Percentiles rank a stretch among this genome's conserved stretches.
Evolutionary conservation across 2,329 filamentous ascomycete genomes (phyloP).

Genomic region (Epichloe uncinata): DNA sequence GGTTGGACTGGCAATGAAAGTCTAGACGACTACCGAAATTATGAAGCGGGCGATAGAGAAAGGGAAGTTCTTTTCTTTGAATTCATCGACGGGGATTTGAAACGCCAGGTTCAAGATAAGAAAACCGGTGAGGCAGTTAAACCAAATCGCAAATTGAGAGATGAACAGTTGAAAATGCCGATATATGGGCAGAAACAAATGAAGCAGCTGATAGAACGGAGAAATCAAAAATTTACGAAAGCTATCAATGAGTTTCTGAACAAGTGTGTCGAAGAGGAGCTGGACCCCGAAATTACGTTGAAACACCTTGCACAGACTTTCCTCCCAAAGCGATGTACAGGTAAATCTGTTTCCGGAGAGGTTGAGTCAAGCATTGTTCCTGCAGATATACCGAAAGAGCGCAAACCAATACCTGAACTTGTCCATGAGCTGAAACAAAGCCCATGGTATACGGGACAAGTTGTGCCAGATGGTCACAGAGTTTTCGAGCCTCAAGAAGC

Average conservation of each 20-base stretch:
- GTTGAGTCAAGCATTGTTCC: slow-evolving; percentile 39
- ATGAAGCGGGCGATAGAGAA: slow-evolving; percentile 16
- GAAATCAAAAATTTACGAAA: slow-evolving; percentile 69
- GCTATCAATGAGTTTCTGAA: slow-evolving; percentile 69
- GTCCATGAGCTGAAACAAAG: slow-evolving; percentile 68
- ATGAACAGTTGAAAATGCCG: slow-evolving; percentile 81
- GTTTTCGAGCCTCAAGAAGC: slow-evolving; percentile 79
- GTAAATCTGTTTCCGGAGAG: slow-evolving; percentile 16
- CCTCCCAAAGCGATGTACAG: slow-evolving; percentile 46
- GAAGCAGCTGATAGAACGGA: slow-evolving; percentile 75
- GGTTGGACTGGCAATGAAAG: slow-evolving; percentile 37
- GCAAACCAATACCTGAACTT: slow-evolving; percentile 72
- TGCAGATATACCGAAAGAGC: slow-evolving; percentile 61
- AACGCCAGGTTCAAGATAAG: slow-evolving; percentile 58
- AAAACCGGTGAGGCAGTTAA: slow-evolving; percentile 62
- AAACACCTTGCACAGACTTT: slow-evolving; percentile 42
- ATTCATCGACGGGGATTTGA: slow-evolving; percentile 83
- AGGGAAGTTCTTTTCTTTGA: slow-evolving; percentile 78
- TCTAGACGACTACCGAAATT: slow-evolving; percentile 17
- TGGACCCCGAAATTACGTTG: slow-evolving; percentile 57
- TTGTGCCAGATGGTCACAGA: slow-evolving; percentile 84
- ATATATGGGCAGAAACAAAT: slow-evolving; percentile 90
- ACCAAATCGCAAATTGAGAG: slow-evolving; percentile 51
- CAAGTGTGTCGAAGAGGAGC: slow-evolving; percentile 47
- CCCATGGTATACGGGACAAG: slow-evolving; percentile 83